Conservation (phyloP, 129 eudicot genomes). For the Apium graveolens region DNA sequence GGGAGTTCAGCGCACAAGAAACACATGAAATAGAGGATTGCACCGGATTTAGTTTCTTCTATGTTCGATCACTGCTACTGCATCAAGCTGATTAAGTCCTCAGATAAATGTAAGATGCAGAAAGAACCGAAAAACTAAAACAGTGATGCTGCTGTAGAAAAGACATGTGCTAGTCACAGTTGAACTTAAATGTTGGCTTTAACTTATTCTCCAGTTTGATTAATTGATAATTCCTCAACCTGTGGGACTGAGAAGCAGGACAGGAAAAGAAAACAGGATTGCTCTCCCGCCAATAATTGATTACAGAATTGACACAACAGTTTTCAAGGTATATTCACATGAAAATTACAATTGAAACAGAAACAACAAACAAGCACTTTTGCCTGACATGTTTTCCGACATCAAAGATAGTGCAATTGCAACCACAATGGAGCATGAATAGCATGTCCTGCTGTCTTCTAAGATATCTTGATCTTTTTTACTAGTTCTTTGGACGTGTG, state of each 20-base stretch:
- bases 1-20: no score
- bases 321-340: background rate
- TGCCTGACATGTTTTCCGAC: background rate
- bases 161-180: background rate
- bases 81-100: background rate
- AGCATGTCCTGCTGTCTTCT: background rate
- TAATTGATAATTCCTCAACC: background rate
- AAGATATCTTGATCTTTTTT: background rate
- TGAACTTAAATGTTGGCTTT: background rate
- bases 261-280: background rate
- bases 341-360: slow-evolving; percentile 1
- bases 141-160: background rate
- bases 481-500: background rate
- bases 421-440: background rate
- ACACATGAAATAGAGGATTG: background rate
- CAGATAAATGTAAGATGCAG: background rate
- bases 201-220: background rate
- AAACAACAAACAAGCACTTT: slow-evolving; percentile 5
- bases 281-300: background rate
- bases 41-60: background rate
- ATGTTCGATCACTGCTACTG: background rate
- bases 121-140: background rate
- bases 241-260: slow-evolving; percentile 4
- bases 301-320: background rate
- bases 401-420: background rate